Evolutionary conservation across 306 rosid species (phyloP).

Genomic region (Dryas alaskensis): DNA sequence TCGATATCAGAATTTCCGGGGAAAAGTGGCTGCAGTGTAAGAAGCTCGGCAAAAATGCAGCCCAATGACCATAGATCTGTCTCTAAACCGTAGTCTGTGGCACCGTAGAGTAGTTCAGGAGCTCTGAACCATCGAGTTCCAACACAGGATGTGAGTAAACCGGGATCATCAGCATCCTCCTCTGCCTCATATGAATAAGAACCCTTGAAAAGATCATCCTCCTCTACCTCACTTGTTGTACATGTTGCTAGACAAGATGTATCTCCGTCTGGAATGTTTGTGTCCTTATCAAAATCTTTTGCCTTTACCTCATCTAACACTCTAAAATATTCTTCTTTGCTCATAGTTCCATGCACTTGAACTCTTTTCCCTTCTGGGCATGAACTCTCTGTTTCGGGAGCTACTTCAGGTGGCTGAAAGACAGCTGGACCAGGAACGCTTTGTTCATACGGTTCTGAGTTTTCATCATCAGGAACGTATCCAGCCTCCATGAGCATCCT

Average conservation of each 20-base stretch:
- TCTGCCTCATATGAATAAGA: slow-evolving; percentile 61
- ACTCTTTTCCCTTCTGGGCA: slow-evolving; percentile 33
- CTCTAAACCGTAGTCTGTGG: slow-evolving; percentile 68
- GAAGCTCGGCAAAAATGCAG: slow-evolving; percentile 69
- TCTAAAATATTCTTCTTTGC: slow-evolving; percentile 68
- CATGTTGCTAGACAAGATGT: slow-evolving; percentile 88
- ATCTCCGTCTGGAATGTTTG: slow-evolving; percentile 53
- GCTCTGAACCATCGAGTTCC: slow-evolving; percentile 87
- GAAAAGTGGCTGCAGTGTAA: slow-evolving; percentile 67
- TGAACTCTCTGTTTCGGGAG: slow-evolving; percentile 31
- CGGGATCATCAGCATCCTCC: slow-evolving; percentile 49
- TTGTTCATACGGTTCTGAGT: slow-evolving; percentile 33
- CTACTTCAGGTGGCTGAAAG: slow-evolving; percentile 30
- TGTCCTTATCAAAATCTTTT: slow-evolving; percentile 61
- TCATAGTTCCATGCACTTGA: slow-evolving; percentile 40
- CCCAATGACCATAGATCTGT: slow-evolving; percentile 94
- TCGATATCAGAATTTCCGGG: slow-evolving; percentile 83
- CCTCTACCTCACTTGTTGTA: slow-evolving; percentile 67
- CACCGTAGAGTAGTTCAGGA: slow-evolving; percentile 83
- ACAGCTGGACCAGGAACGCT: slow-evolving; percentile 32
- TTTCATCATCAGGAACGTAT: slow-evolving; percentile 43
- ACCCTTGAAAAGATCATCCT: slow-evolving; percentile 60
- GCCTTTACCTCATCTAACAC: slow-evolving; percentile 72
- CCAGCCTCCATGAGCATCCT: slow-evolving; percentile 67
- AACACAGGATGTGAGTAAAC: slow-evolving; percentile 72